Conservation (phyloP, 441 rosid species). For the Eutrema salsugineum region DNA sequence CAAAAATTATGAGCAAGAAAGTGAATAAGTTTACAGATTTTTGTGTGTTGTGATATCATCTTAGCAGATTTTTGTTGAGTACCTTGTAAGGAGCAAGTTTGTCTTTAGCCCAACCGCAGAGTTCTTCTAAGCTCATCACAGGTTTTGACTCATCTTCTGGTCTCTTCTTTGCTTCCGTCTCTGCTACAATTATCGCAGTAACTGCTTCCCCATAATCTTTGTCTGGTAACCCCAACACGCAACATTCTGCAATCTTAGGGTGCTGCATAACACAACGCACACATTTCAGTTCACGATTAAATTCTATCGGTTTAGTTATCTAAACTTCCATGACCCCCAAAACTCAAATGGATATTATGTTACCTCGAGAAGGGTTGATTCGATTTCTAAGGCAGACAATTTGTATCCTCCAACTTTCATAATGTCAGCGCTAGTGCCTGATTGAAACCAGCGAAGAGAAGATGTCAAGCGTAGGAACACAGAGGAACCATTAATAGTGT, state of each 20-base stretch:
- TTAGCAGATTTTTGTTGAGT: conserved; percentile 3
- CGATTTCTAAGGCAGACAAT: conserved; percentile 91
- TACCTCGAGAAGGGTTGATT: conserved; percentile 91
- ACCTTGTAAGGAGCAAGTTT: conserved; percentile 99
- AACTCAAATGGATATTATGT: not conserved
- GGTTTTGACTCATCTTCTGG: conserved; percentile 46
- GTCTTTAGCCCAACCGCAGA: conserved; percentile 86
- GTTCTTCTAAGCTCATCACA: conserved; percentile 71
- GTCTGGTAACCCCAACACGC: conserved; percentile 90
- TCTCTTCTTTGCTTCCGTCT: conserved; percentile 45
- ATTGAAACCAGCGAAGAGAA: conserved; percentile 7
- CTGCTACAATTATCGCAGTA: conserved; percentile 67
- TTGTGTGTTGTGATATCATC: not conserved
- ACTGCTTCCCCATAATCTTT: conserved; percentile 90
- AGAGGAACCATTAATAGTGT: not conserved
- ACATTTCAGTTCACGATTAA: not conserved
- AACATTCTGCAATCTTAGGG: conserved; percentile 79
- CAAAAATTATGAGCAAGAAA: not conserved
- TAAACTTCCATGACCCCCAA: not conserved
- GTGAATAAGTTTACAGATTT: not conserved
- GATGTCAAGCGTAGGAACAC: not conserved
- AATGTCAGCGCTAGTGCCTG: conserved; percentile 95
- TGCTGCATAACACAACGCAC: conserved; percentile 50
- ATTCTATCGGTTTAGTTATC: not conserved
- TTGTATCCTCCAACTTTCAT: conserved; percentile 99